These are phyloP conservation scores for Backusella circina DNA, from an alignment of 192 early-diverging fungal genomes.

Conservation along the genomic window DNA sequence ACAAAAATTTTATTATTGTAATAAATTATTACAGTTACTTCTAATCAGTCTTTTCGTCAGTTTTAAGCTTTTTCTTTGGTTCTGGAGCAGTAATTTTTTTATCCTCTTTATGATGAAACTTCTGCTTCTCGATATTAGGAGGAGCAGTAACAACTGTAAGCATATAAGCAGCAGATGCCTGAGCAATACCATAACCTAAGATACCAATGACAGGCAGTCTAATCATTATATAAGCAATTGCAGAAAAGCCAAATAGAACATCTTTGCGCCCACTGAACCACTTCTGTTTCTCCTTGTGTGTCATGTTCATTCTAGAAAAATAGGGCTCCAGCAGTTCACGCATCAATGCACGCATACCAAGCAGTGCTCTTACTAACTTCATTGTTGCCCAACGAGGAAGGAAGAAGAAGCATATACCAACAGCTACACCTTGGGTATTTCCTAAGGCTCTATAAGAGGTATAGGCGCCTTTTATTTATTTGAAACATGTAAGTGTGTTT, in stretches of 20 bases:
- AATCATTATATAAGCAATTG: conserved; percentile 47
- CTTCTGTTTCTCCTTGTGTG: conserved; percentile 39
- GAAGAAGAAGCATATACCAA: conserved; percentile 43
- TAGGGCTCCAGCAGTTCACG: conserved; percentile 64
- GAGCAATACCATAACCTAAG: conserved; percentile 51
- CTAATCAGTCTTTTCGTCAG: background rate
- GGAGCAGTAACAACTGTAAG: conserved; percentile 24
- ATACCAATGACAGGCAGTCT: conserved; percentile 53
- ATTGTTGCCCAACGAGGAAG: conserved; percentile 36
- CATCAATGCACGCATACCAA: conserved; percentile 49
- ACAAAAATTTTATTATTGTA: background rate
- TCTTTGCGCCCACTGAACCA: conserved; percentile 58
- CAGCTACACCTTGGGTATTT: conserved; percentile 21
- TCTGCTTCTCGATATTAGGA: conserved; percentile 6
- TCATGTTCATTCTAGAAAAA: conserved; percentile 49
- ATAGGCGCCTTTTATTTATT: conserved; percentile 31
- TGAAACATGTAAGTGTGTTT: background rate
- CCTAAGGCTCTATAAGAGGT: conserved; percentile 45
- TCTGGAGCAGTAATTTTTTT: background rate
- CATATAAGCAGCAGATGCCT: conserved; percentile 41
- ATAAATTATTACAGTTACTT: background rate
- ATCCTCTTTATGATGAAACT: background rate
- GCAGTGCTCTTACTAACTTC: conserved; percentile 42
- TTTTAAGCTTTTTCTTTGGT: background rate
- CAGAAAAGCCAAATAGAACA: conserved; percentile 55